A percentile compares a stretch with the other conserved stretches of the same genome.
Evolutionary conservation across 345 rosid species (phyloP).

Genomic region (Erucastrum elatum): DNA sequence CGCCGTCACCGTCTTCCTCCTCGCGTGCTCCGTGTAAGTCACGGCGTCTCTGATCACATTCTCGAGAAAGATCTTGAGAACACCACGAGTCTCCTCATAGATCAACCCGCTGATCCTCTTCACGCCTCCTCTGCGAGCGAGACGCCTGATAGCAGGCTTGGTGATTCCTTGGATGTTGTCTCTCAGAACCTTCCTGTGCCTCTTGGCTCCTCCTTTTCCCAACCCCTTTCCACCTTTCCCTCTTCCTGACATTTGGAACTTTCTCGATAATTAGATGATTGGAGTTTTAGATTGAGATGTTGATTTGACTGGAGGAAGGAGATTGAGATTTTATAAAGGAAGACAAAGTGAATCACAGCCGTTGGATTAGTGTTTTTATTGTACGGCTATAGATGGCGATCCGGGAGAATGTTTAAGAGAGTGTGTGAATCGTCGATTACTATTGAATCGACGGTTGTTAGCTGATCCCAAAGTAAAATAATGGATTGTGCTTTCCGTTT

Average conservation of each 20-base stretch:
- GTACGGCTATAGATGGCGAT: constrained; percentile 8
- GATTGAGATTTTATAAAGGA: constrained; percentile 23
- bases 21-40: constrained; percentile 49
- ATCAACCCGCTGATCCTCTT: constrained; percentile 45
- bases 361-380: not conserved
- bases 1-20: constrained; percentile 48
- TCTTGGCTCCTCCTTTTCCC: constrained; percentile 49
- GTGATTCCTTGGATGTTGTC: constrained; percentile 48
- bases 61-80: constrained; percentile 45
- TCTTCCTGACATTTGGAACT: constrained; percentile 41
- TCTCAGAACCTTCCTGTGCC: constrained; percentile 44
- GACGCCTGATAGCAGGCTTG: constrained; percentile 45
- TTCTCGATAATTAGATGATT: not conserved
- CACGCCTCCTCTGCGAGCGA: constrained; percentile 48
- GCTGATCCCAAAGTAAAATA: not conserved
- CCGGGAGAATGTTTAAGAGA: not conserved
- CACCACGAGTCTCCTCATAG: constrained; percentile 47
- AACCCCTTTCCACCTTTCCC: constrained; percentile 51
- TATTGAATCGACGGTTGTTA: not conserved
- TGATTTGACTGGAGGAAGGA: not conserved
- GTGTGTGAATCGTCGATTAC: not conserved
- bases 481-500: constrained; percentile 10
- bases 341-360: constrained; percentile 1
- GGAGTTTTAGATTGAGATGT: not conserved
- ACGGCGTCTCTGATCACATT: constrained; percentile 47